phyloP scores from a whole-genome alignment of 73 alveolate species.

The Stentor coeruleus region DNA sequence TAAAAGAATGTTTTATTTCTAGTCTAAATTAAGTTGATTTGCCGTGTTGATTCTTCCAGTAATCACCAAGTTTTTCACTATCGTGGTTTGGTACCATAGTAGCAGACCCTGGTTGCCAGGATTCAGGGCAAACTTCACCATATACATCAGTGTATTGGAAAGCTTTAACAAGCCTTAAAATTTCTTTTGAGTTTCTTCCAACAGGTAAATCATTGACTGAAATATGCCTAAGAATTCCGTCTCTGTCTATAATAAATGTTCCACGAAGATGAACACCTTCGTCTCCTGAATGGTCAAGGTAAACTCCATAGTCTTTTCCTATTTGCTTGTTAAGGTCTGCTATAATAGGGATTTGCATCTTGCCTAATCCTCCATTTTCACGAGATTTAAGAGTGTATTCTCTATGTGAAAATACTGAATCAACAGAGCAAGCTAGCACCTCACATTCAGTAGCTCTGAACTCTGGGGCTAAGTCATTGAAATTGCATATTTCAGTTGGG shows the following conservation, averaged over 20 bases:
- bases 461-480: conserved; percentile 78
- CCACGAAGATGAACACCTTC: conserved; percentile 94
- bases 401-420: conserved; percentile 85
- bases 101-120: conserved; percentile 95
- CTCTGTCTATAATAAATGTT: conserved; percentile 90
- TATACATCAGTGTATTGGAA: conserved; percentile 94
- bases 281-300: conserved; percentile 56
- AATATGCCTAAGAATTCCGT: conserved; percentile 90
- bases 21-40: conserved; percentile 20
- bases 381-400: conserved; percentile 91
- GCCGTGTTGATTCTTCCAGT: conserved; percentile 70
- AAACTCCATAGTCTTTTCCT: conserved; percentile 88
- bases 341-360: conserved; percentile 89
- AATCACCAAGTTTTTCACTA: conserved; percentile 46
- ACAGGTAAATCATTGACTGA: conserved; percentile 95
- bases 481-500: conserved; percentile 98
- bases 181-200: conserved; percentile 98
- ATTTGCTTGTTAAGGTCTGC: conserved; percentile 89
- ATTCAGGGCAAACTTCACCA: conserved; percentile 99
- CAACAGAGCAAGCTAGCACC: conserved; percentile 93
- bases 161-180: conserved; percentile 93
- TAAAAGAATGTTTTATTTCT: too few species aligned
- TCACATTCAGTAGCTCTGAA: conserved; percentile 83
- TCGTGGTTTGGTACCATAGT: conserved; percentile 82
- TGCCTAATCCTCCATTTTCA: conserved; percentile 96